phyloP scores from a whole-genome alignment of 371 early-diverging fungal genomes.

The Mucor ambiguus region DNA sequence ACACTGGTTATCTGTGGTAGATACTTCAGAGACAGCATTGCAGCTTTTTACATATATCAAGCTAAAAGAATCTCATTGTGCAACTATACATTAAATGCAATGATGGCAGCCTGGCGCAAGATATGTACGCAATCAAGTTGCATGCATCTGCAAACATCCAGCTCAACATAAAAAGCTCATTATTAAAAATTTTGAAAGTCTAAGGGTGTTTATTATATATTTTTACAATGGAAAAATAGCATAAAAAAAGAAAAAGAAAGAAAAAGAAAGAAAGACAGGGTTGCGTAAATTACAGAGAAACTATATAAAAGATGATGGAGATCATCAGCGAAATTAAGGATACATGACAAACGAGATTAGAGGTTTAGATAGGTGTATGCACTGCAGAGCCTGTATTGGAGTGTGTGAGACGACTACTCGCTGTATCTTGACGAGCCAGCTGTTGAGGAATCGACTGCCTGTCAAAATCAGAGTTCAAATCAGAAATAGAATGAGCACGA shows the following conservation, averaged over 20 bases:
- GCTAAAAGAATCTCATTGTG: no score
- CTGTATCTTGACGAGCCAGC: constrained; percentile 15
- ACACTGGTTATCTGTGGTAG: neutral
- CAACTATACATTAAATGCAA: neutral
- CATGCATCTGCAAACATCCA: neutral
- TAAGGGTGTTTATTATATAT: neutral
- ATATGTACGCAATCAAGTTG: neutral
- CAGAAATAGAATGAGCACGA: constrained; percentile 10
- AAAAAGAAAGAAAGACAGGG: no score
- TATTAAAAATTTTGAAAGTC: neutral
- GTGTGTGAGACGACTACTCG: neutral
- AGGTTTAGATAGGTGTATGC: constrained; percentile 6
- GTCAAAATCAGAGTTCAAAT: constrained; percentile 15
- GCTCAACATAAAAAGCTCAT: no score
- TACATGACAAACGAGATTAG: no score
- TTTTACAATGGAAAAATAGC: neutral
- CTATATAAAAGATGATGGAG: neutral
- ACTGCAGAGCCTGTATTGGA: neutral
- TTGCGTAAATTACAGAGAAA: neutral
- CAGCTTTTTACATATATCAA: no score
- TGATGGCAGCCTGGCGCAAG: neutral
- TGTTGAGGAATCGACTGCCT: neutral
- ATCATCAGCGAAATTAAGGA: neutral
- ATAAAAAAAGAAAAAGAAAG: neutral
- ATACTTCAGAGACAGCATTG: no score